Percentiles rank a stretch among this genome's conserved stretches.
Conservation (phyloP, 805 yeast species). For the Cyberlindnera maritima region DNA sequence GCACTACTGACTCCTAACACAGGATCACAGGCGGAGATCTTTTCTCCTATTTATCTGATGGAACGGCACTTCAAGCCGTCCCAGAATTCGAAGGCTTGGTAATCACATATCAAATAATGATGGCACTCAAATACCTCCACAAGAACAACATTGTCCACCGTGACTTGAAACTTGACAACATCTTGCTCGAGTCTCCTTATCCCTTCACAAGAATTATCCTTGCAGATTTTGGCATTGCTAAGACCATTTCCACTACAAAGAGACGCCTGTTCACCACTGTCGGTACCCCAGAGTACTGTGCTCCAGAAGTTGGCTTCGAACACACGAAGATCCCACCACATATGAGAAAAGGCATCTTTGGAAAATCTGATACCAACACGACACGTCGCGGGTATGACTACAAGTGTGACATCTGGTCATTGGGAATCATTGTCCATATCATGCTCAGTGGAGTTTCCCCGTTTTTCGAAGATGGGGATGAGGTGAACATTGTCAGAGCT, state of each 20-base stretch:
- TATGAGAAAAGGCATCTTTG: slow-evolving; percentile 3
- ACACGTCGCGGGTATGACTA: slow-evolving; percentile 42
- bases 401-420: slow-evolving; percentile 69
- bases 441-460: slow-evolving; percentile 65
- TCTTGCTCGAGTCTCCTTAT: slow-evolving; percentile 51
- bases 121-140: slow-evolving; percentile 67
- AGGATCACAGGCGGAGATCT: slow-evolving; percentile 55
- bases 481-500: slow-evolving; percentile 37
- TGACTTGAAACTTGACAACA: slow-evolving; percentile 77
- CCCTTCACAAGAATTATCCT: slow-evolving; percentile 52
- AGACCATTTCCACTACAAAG: slow-evolving; percentile 27
- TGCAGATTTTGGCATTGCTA: slow-evolving; percentile 69
- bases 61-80: slow-evolving; percentile 38
- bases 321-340: slow-evolving; percentile 28
- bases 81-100: slow-evolving; percentile 55
- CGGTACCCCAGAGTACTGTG: slow-evolving; percentile 69
- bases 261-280: slow-evolving; percentile 49
- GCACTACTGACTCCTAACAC: slow-evolving; percentile 2
- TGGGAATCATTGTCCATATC: slow-evolving; percentile 59
- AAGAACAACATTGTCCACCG: slow-evolving; percentile 71
- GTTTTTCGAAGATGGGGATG: slow-evolving; percentile 48
- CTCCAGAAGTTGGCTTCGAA: slow-evolving; percentile 63
- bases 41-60: slow-evolving; percentile 49
- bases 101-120: slow-evolving; percentile 52
- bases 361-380: neutral